Conservation (phyloP, 768 basidiomycete genomes). For the Phylloporus rhodoxanthus region DNA sequence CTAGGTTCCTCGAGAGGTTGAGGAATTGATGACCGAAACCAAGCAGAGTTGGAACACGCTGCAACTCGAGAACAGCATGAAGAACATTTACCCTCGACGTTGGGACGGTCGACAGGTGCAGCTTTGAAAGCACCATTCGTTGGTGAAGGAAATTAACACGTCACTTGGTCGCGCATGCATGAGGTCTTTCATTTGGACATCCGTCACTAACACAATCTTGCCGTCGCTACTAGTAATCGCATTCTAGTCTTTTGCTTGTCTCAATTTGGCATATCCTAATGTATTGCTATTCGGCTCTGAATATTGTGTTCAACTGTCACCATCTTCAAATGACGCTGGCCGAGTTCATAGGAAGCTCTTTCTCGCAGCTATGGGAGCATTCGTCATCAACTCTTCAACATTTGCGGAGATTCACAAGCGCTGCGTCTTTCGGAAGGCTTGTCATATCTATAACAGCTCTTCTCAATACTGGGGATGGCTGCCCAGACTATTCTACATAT, state of each 20-base stretch:
- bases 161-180: background rate
- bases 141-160: slow-evolving; percentile 4
- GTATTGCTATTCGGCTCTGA: slow-evolving; percentile 5
- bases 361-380: slow-evolving; percentile 2
- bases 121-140: slow-evolving; percentile 9
- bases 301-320: background rate
- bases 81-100: slow-evolving; percentile 20
- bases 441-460: slow-evolving; percentile 21
- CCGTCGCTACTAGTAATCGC: no score
- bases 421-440: slow-evolving; percentile 20
- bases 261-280: slow-evolving; percentile 5
- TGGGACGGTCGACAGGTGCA: slow-evolving; percentile 26
- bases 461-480: slow-evolving; percentile 30
- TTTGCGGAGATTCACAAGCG: slow-evolving; percentile 8
- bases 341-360: slow-evolving; percentile 6
- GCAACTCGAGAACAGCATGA: slow-evolving; percentile 8
- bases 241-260: slow-evolving; percentile 3
- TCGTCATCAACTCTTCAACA: background rate
- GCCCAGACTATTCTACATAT: slow-evolving; percentile 59
- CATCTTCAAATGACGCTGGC: slow-evolving; percentile 1
- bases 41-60: slow-evolving; percentile 1
- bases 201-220: slow-evolving; percentile 3
- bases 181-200: background rate
- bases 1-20: slow-evolving; percentile 1
- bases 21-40: slow-evolving; percentile 5